Percentiles rank a stretch among this genome's conserved stretches.
Evolutionary conservation across 2,329 filamentous ascomycete species (phyloP).

Genomic region (Diaporthe velutina): DNA sequence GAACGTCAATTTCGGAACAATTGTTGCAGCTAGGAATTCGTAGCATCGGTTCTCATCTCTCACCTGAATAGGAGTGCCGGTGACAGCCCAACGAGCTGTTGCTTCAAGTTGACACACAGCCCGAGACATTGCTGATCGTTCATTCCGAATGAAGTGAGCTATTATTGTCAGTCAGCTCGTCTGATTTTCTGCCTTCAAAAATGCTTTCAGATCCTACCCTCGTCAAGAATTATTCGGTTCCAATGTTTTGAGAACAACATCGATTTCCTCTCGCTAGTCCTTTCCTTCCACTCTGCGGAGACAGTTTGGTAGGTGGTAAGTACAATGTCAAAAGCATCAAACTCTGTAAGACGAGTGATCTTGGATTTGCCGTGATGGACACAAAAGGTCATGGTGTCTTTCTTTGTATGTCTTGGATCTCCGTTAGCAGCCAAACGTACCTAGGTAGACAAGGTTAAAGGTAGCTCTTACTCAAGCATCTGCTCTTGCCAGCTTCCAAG

Average conservation of each 20-base stretch:
- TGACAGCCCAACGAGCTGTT: slow-evolving; percentile 59
- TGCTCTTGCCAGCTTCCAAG: slow-evolving; percentile 56
- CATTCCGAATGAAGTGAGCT: slow-evolving; percentile 58
- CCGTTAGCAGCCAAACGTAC: neutral
- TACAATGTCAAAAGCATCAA: slow-evolving; percentile 46
- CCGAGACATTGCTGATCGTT: slow-evolving; percentile 50
- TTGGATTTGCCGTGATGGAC: slow-evolving; percentile 49
- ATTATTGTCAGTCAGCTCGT: neutral
- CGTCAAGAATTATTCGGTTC: slow-evolving; percentile 56
- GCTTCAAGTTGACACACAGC: slow-evolving; percentile 55
- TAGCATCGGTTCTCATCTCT: no score
- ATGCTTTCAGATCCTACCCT: slow-evolving; percentile 49
- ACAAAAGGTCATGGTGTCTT: slow-evolving; percentile 42
- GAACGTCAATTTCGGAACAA: no score
- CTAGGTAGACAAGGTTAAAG: neutral
- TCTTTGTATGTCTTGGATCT: slow-evolving; percentile 47
- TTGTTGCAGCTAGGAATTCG: no score
- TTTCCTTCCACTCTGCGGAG: slow-evolving; percentile 49
- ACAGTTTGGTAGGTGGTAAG: slow-evolving; percentile 59
- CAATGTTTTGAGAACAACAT: slow-evolving; percentile 52
- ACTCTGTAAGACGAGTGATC: slow-evolving; percentile 35
- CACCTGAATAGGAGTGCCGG: slow-evolving; percentile 59
- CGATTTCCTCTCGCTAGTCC: slow-evolving; percentile 8
- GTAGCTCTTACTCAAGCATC: slow-evolving; percentile 45
- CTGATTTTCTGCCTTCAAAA: neutral